These are phyloP conservation scores for Aspergillus avenaceus DNA, from an alignment of 495 filamentous ascomycete species.

Conservation along the genomic window DNA sequence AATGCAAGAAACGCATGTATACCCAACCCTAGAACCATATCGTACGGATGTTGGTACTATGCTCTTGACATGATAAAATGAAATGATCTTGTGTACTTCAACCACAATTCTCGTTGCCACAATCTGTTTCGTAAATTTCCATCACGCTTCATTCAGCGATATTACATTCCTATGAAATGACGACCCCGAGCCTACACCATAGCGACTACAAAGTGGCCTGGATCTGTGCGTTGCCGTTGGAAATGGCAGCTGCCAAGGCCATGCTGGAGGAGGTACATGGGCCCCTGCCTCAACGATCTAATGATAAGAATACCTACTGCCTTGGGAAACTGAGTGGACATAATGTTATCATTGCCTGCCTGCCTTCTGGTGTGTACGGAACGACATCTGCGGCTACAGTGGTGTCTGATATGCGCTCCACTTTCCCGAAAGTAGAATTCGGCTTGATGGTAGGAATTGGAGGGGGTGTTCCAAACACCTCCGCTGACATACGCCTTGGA, in stretches of 20 bases:
- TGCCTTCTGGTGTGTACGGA: slow-evolving; percentile 1
- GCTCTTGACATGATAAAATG: too few relatives aligned
- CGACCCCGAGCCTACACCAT: too few relatives aligned
- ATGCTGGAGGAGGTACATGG: slow-evolving; percentile 1
- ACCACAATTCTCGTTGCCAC: too few relatives aligned
- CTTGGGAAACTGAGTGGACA: not conserved
- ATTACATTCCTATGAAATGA: too few relatives aligned
- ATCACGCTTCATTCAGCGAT: too few relatives aligned
- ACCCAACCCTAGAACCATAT: too few relatives aligned
- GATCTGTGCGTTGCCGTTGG: slow-evolving; percentile 3
- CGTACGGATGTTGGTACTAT: too few relatives aligned
- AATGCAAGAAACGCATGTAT: too few relatives aligned
- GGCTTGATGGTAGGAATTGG: not conserved
- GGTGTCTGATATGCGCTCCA: not conserved
- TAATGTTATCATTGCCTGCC: not conserved
- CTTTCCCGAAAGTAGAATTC: not conserved
- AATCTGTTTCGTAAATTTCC: too few relatives aligned
- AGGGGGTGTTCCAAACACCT: not conserved
- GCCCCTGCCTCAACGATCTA: not conserved
- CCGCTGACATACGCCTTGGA: not conserved
- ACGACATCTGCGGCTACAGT: not conserved
- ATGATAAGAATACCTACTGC: not conserved
- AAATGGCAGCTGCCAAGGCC: not conserved
- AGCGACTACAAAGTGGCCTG: slow-evolving; percentile 1
- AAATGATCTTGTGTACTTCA: too few relatives aligned